Conservation (phyloP, 257 asterid genomes). For the Solanum bulbocastanum region DNA sequence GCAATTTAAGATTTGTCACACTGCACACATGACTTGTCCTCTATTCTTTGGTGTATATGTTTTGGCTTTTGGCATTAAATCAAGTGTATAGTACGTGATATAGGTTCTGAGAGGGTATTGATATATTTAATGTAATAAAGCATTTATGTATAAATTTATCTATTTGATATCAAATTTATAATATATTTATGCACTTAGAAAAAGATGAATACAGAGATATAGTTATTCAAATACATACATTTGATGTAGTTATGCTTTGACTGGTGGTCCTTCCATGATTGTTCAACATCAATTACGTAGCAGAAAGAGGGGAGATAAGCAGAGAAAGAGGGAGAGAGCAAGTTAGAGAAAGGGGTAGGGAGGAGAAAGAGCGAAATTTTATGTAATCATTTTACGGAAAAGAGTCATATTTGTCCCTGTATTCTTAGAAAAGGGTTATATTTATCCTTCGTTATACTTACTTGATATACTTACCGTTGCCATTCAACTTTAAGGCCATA, state of each 20-base stretch:
- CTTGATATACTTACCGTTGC: too few relatives aligned
- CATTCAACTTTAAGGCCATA: too few relatives aligned
- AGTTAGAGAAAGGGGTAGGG: background rate
- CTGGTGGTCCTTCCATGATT: background rate
- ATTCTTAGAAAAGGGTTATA: too few relatives aligned
- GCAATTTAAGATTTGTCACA: background rate
- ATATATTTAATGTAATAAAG: too few relatives aligned
- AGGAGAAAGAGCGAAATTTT: background rate
- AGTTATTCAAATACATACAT: too few relatives aligned
- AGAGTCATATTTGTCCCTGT: too few relatives aligned
- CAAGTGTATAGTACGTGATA: background rate
- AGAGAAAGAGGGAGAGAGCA: background rate
- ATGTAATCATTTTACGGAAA: too few relatives aligned
- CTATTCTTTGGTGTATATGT: background rate
- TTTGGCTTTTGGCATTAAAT: background rate
- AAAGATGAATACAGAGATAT: too few relatives aligned
- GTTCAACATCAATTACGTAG: background rate
- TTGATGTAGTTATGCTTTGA: too few relatives aligned
- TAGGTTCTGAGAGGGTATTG: background rate
- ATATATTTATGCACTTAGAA: background rate
- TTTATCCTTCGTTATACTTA: too few relatives aligned
- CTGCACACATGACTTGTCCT: background rate
- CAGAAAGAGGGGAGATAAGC: too few relatives aligned
- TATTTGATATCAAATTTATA: background rate
- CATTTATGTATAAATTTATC: background rate